Evolutionary conservation across 2,329 filamentous ascomycete species (phyloP).

Genomic region (Monosporascus sp.): DNA sequence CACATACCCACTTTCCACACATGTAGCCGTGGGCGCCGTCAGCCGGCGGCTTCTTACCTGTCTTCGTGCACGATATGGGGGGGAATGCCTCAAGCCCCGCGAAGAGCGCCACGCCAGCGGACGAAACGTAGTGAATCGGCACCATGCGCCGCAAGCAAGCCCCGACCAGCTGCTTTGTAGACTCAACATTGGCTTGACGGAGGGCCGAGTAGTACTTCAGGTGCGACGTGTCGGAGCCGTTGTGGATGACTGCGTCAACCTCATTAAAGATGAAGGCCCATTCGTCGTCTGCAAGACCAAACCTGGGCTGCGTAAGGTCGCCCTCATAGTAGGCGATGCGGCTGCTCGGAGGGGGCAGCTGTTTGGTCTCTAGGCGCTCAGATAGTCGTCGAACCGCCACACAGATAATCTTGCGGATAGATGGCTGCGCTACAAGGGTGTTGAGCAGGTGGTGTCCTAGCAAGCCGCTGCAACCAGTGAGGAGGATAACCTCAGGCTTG

Average conservation of each 20-base stretch:
- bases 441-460: slow-evolving; percentile 1
- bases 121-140: slow-evolving; percentile 27
- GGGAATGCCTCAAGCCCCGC: neutral
- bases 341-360: neutral
- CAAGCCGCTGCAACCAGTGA: slow-evolving; percentile 5
- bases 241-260: slow-evolving; percentile 11
- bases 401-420: slow-evolving; percentile 3
- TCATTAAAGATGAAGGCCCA: slow-evolving; percentile 3
- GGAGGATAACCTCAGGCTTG: neutral
- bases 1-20: slow-evolving; percentile 28
- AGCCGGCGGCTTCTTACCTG: neutral
- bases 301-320: slow-evolving; percentile 1
- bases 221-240: slow-evolving; percentile 12
- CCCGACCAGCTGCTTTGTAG: neutral
- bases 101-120: slow-evolving; percentile 11
- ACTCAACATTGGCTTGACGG: neutral
- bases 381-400: slow-evolving; percentile 1
- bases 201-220: slow-evolving; percentile 2
- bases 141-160: slow-evolving; percentile 7
- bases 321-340: slow-evolving; percentile 1
- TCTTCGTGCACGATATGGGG: slow-evolving; percentile 1
- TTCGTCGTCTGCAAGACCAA: slow-evolving; percentile 2
- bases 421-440: neutral
- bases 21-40: slow-evolving; percentile 24
- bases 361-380: neutral